Base-by-base conservation (phyloP, 306 rosid genomes). In the Pterocarpus santalinus region DNA sequence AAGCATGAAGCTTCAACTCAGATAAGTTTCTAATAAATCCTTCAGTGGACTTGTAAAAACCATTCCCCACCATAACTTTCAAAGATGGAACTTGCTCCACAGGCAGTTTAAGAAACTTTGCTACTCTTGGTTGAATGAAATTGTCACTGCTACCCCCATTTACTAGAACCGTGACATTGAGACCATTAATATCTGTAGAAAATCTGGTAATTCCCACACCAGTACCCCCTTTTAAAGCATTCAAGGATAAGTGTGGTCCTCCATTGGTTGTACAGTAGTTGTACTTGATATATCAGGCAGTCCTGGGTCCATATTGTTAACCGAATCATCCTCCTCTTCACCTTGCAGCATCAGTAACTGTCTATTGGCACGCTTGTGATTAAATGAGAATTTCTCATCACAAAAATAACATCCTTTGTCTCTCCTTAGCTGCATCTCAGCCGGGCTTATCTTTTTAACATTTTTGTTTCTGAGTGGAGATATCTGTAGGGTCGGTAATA, bases 101-200 rank as follows among this genome's bases (percentile, higher is more conserved):
- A 1, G 5, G 55, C 0, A 49, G 55, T 49, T 49, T 49, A 0
- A 49, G 5, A 13, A 49, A 49, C 12, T 49, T 11, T 0, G 15
- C 55, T 10, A 13, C 10, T 49, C 5, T 0, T 0, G 55, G 55
- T 13, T 49, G 55, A 0, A 49, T 49, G 4, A 49, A 49, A 13
- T 0, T 10, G 3, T 49, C 0, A 0, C 15, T 10, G 5, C 16
- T 49, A 1, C 55, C 55, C 55, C 55, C 55, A 49, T 13, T 15
- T 1, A 49, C 10, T 5, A 49, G 2, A 2, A 11, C 55, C 10
- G 0, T 0, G 0, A 49, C 55, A 4, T 49, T 5, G 1, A 49
- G 2, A 0, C n/a, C 1, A 0, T 14, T 5, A 0, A 49, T 0
- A 3, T 2, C 2, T 0, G 55, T 15, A 15, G 0, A 1, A 2